These are phyloP conservation scores for Candida yuanshanica DNA, from an alignment of 805 yeast species.

Conservation along the genomic window DNA sequence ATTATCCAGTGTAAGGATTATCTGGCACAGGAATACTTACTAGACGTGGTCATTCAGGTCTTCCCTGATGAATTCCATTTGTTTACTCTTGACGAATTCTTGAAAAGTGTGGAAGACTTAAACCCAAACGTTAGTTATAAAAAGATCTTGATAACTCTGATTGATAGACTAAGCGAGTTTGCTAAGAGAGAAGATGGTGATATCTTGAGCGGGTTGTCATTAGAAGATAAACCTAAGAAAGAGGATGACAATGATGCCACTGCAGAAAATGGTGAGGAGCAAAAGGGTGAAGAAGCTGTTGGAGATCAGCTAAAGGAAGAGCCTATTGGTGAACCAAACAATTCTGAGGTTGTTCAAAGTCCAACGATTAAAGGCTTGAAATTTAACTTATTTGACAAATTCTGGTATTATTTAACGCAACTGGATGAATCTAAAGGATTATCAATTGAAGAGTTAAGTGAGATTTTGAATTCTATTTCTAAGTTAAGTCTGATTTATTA, in stretches of 20 bases:
- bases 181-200: slow-evolving; percentile 28
- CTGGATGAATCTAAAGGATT: slow-evolving; percentile 54
- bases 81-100: slow-evolving; percentile 59
- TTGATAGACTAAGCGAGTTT: slow-evolving; percentile 62
- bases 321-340: neutral
- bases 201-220: slow-evolving; percentile 9
- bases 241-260: slow-evolving; percentile 6
- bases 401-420: slow-evolving; percentile 59
- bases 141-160: slow-evolving; percentile 60
- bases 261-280: slow-evolving; percentile 8
- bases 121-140: slow-evolving; percentile 67
- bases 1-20: slow-evolving; percentile 88
- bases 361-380: neutral
- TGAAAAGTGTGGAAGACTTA: slow-evolving; percentile 60
- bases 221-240: slow-evolving; percentile 8
- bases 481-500: slow-evolving; percentile 62
- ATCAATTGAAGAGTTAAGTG: slow-evolving; percentile 59
- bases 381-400: slow-evolving; percentile 48
- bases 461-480: slow-evolving; percentile 60
- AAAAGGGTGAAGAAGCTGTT: slow-evolving; percentile 8
- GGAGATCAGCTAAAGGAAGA: slow-evolving; percentile 11
- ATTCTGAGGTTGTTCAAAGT: neutral
- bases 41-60: slow-evolving; percentile 89
- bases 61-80: slow-evolving; percentile 92
- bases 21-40: slow-evolving; percentile 85